Percentiles rank a stretch among this genome's conserved stretches.
Conservation (phyloP, 2,329 filamentous ascomycete species). For the Paramyrothecium roridum region DNA sequence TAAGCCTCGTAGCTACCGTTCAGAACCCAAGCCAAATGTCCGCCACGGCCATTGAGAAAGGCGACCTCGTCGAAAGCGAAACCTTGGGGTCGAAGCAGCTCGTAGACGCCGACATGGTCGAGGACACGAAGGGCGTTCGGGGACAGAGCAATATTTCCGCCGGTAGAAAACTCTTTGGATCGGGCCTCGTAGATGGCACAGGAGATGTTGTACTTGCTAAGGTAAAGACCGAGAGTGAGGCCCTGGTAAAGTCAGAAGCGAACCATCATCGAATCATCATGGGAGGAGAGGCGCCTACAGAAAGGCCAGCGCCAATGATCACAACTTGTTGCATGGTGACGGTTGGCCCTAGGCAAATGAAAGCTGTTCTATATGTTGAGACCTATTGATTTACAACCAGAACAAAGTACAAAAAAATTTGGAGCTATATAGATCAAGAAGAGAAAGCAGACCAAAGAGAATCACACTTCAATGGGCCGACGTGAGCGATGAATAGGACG, state of each 20-base stretch:
- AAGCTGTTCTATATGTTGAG: not conserved
- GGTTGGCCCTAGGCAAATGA: not conserved
- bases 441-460: not conserved
- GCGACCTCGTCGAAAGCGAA: slow-evolving; percentile 42
- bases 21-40: slow-evolving; percentile 31
- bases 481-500: not conserved
- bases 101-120: slow-evolving; percentile 41
- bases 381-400: not conserved
- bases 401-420: not conserved
- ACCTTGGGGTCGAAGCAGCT: slow-evolving; percentile 33
- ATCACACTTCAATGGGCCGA: not conserved
- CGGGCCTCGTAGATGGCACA: slow-evolving; percentile 45
- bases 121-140: slow-evolving; percentile 51
- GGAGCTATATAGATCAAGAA: not conserved
- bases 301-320: slow-evolving; percentile 1
- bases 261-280: not conserved
- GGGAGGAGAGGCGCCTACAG: too few relatives aligned
- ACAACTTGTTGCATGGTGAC: not conserved
- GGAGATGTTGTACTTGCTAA: slow-evolving; percentile 43
- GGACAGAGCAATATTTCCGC: slow-evolving; percentile 50
- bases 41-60: slow-evolving; percentile 30
- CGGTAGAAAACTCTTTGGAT: slow-evolving; percentile 32
- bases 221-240: slow-evolving; percentile 45
- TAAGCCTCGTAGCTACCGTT: slow-evolving; percentile 40
- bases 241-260: slow-evolving; percentile 20